Conservation (phyloP, 1,139 yeast genomes). For the Sugiyamaella sp. region DNA sequence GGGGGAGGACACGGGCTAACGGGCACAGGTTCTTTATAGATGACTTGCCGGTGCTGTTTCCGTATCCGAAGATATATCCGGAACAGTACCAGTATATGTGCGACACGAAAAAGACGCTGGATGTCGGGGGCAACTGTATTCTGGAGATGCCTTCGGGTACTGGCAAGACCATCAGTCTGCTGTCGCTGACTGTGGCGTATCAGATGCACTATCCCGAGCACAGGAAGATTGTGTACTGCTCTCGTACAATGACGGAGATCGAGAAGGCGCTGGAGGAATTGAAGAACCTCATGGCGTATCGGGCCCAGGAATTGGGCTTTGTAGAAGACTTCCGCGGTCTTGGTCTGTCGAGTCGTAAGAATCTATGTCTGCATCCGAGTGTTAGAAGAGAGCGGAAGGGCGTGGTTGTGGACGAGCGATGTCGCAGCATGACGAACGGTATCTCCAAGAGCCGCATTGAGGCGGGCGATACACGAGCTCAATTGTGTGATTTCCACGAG, state of each 20-base stretch:
- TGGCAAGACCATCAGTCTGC: conserved; percentile 90
- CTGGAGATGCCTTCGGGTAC: conserved; percentile 99
- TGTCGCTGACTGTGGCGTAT: conserved; percentile 90
- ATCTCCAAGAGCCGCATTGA: conserved; percentile 71
- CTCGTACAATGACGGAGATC: conserved; percentile 99
- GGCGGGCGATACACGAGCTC: conserved; percentile 60
- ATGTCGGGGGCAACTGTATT: conserved; percentile 97
- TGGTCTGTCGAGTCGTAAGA: conserved; percentile 93
- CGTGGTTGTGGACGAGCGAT: conserved; percentile 91
- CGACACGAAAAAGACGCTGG: conserved; percentile 89
- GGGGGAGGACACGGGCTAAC: background rate
- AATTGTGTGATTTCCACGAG: conserved; percentile 85
- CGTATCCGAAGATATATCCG: conserved; percentile 97
- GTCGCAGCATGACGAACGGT: conserved; percentile 93
- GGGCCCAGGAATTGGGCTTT: conserved; percentile 79
- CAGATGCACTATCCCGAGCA: conserved; percentile 96
- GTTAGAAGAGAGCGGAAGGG: conserved; percentile 91
- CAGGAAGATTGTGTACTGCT: conserved; percentile 90
- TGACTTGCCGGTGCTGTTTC: conserved; percentile 92
- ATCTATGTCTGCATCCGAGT: conserved; percentile 86
- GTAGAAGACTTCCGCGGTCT: conserved; percentile 85
- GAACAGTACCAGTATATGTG: conserved; percentile 98
- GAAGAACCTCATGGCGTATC: conserved; percentile 81
- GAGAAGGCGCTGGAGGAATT: conserved; percentile 97
- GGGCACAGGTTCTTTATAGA: conserved; percentile 67